Base-by-base conservation (phyloP, 768 basidiomycete genomes). In the Phylloporus arenicola region DNA sequence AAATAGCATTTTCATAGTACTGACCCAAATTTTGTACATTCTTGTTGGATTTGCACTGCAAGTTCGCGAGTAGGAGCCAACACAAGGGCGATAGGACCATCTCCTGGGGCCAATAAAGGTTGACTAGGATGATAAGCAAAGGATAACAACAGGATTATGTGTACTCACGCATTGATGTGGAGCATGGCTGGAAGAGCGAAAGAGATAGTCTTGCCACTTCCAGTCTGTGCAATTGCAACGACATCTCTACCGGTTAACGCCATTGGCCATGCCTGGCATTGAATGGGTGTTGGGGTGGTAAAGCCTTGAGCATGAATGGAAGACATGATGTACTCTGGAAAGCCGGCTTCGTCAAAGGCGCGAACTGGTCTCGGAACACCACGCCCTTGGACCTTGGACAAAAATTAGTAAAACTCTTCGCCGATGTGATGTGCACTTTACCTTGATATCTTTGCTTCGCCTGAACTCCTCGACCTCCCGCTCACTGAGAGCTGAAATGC, bases 221-320 rank as follows among this genome's bases (percentile, higher is more conserved):
- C 96, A 9, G 96, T 99, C 70, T 97, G 94, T 33, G 96, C 94
- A 60, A 99, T 92, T 48, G 95, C 96, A 40, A 95, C 88, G 34
- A 97, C 79, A 70, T 99, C 95, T 53, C 92, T 80, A 48, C 95
- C 95, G 43, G 80, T 91, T 25, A 97, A 75, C 3, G 96, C 95
- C 93, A 98, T 98, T 0, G 96, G 96, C 96, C 96, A 99, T 16
- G 94, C 88, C 68, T 99, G 96, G 64, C 95, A 96, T 65, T 99
- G 96, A 63, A 99, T 98, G 43, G 96, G 86, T 7, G 95, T 93
- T 0, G 96, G 96, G 1, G 78, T 67, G 25, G 82, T 69, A 73
- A 99, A 99, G 29, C 96, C 96, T 72, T 96, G 92, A 10, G 91
- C 89, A 52, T 81, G 86, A 68, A 99, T 94, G 45, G 95, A 90